Evolutionary conservation across 2,329 filamentous ascomycete genomes (phyloP).

Genomic region (Exophiala spinifera): DNA sequence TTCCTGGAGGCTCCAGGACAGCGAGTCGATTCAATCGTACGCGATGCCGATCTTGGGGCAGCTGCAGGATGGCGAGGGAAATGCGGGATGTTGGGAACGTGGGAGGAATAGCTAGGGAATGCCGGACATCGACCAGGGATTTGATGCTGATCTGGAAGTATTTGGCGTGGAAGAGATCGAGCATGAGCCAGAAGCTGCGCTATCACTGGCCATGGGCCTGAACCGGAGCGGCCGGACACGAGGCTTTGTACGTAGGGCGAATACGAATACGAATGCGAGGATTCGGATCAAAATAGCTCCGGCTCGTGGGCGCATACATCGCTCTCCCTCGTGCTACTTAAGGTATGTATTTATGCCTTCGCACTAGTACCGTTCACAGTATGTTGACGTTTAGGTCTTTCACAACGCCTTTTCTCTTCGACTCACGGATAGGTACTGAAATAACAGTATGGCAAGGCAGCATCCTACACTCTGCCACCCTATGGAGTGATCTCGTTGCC

Average conservation of each 20-base stretch:
- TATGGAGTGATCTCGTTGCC: conserved; percentile 8
- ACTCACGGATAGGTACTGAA: too few relatives aligned
- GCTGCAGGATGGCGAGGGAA: conserved; percentile 1
- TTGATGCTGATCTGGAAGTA: background rate
- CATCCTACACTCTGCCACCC: too few relatives aligned
- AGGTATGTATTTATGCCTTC: too few relatives aligned
- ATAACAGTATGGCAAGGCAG: too few relatives aligned
- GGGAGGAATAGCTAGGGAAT: background rate
- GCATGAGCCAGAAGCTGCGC: background rate
- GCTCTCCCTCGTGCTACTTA: too few relatives aligned
- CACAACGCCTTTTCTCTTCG: too few relatives aligned
- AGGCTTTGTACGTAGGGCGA: too few relatives aligned
- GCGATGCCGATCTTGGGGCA: background rate
- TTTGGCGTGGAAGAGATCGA: background rate
- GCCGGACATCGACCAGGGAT: background rate
- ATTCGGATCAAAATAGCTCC: background rate
- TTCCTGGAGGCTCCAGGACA: background rate
- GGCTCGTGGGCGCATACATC: too few relatives aligned
- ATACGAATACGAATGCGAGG: background rate
- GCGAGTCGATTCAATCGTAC: background rate
- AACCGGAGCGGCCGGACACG: too few relatives aligned
- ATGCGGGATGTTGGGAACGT: background rate
- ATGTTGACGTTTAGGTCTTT: too few relatives aligned
- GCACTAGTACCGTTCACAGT: too few relatives aligned
- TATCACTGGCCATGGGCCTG: too few relatives aligned